Evolutionary conservation across 805 yeast species (phyloP).

Genomic region (Candida ponderosae): DNA sequence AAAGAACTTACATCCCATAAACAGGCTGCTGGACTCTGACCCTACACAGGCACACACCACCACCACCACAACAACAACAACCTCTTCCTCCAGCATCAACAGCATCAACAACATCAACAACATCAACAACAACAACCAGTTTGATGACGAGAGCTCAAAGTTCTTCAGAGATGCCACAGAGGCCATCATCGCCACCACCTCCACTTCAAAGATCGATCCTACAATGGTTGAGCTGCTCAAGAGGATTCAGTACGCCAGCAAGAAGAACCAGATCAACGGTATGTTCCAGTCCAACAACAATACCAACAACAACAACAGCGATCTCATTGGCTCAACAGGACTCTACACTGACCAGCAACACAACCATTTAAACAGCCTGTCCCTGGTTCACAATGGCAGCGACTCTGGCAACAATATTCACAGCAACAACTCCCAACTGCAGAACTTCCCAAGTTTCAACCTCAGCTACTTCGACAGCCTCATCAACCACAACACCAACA

Average conservation of each 20-base stretch:
- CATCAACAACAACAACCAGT: too few species aligned
- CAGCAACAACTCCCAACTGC: not conserved
- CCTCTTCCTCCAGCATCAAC: too few species aligned
- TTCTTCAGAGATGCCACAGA: constrained; percentile 55
- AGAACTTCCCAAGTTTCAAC: constrained; percentile 19
- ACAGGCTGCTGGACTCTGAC: too few species aligned
- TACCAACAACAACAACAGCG: constrained; percentile 1
- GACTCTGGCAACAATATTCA: not conserved
- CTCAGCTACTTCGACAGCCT: constrained; percentile 17
- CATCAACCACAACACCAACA: not conserved
- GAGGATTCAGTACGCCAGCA: constrained; percentile 45
- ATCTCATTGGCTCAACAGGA: too few species aligned
- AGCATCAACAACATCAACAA: too few species aligned
- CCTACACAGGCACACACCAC: too few species aligned
- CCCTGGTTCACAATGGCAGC: too few species aligned
- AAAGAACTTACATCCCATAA: too few species aligned
- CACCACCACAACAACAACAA: too few species aligned
- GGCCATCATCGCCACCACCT: constrained; percentile 47
- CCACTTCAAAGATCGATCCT: constrained; percentile 46
- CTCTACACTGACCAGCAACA: too few species aligned
- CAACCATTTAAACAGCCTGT: too few species aligned
- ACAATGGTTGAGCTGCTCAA: constrained; percentile 51
- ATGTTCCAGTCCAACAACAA: constrained; percentile 2
- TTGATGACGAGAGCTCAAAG: constrained; percentile 38
- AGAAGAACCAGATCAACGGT: not conserved